Base-by-base conservation (phyloP, 441 rosid genomes). In the Pelargonium australe region DNA sequence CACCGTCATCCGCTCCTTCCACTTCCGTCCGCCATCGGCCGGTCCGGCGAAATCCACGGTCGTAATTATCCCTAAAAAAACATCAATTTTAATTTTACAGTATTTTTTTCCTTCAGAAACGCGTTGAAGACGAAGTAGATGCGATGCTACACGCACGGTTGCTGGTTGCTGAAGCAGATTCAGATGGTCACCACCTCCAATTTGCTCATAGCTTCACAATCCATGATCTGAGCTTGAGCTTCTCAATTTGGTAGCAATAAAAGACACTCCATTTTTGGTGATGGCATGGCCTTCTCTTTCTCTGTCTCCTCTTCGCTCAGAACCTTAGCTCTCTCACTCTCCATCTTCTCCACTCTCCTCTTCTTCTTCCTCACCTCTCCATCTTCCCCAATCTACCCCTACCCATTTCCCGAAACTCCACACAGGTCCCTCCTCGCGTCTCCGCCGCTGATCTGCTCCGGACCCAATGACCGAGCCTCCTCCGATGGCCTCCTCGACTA, bases 251-350 rank as follows among this genome's bases (percentile, higher is more conserved):
- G 5, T 7, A n/a, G n/a, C 16, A 49, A 13, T 11, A 49, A 14
- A 14, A 49, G 55, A 25, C 66, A 5, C 28, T 23, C 19, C 28
- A 14, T 25, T 41, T 44, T 37, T 76, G 55, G 17, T n/a, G 13
- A 79, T 83, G 89, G 87, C 89, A 90, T 86, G 91, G 91, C 85
- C 73, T 80, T 77, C 81, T 79, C 79, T 73, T 70, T 78, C 74
- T 76, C 79, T 51, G 71, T 67, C 60, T 25, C 70, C 12, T 40
- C 53, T 16, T 43, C 61, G 66, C 75, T 80, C 68, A 75, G 67
- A 75, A 65, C 76, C 67, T 71, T 75, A 16, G 41, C 75, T 23
- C 62, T 90, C 49, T 72, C 74, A 31, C 5, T 90, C 69, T 75
- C 79, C 80, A 81, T 90, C 70, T 31, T 86, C 74, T 76, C 84